Conservation (phyloP, 306 rosid genomes). For the Hippophae rhamnoides region DNA sequence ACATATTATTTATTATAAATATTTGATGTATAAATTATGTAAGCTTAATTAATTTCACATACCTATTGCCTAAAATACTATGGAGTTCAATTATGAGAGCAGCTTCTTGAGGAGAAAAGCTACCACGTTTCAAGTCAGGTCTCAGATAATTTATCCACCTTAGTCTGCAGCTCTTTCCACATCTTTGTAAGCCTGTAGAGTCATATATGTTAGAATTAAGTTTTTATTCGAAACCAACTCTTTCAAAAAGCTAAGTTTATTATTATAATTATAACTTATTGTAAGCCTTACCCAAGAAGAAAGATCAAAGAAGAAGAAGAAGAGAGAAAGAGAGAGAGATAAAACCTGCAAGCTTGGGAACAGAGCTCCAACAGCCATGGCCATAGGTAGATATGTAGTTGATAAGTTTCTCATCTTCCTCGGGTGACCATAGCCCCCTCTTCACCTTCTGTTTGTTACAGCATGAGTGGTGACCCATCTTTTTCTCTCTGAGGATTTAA, state of each 20-base stretch:
- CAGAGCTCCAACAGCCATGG: constrained; percentile 98
- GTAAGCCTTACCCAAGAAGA: background rate
- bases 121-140: constrained; percentile 94
- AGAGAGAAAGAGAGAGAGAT: background rate
- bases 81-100: constrained; percentile 86
- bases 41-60: too few relatives aligned
- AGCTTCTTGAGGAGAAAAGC: constrained; percentile 90
- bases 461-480: constrained; percentile 93
- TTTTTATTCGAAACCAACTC: background rate
- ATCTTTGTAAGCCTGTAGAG: constrained; percentile 60
- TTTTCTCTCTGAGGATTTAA: background rate
- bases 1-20: background rate
- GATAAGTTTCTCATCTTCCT: constrained; percentile 93
- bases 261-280: too few relatives aligned
- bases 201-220: background rate
- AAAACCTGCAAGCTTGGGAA: constrained; percentile 82
- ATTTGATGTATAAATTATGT: background rate
- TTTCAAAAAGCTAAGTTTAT: too few relatives aligned
- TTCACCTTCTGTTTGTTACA: constrained; percentile 97
- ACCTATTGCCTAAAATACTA: constrained; percentile 84
- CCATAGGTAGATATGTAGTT: constrained; percentile 80
- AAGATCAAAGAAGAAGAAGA: background rate
- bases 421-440: constrained; percentile 98
- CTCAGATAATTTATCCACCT: constrained; percentile 96
- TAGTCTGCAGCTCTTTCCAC: constrained; percentile 92